phyloP scores from a whole-genome alignment of 768 basidiomycete species.

The Tubosaeta sp. region DNA sequence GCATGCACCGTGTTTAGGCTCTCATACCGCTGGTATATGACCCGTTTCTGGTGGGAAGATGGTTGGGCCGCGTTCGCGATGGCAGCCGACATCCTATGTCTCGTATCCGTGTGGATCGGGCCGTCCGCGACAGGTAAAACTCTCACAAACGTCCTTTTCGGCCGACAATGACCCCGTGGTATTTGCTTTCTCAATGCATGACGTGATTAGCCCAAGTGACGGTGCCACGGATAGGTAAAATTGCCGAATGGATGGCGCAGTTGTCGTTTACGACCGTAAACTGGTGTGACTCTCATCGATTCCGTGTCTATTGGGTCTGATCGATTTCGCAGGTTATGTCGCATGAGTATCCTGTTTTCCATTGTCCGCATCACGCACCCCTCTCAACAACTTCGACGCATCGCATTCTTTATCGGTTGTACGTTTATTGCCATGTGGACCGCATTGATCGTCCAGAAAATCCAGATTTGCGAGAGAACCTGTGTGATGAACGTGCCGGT shows the following conservation, averaged over 20 bases:
- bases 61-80: slow-evolving; percentile 22
- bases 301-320: neutral
- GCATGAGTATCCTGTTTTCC: slow-evolving; percentile 23
- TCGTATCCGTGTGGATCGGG: slow-evolving; percentile 9
- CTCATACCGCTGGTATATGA: slow-evolving; percentile 15
- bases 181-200: neutral
- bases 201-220: neutral
- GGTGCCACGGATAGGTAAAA: neutral
- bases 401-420: slow-evolving; percentile 3
- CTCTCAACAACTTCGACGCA: slow-evolving; percentile 1
- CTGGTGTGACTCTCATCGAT: slow-evolving; percentile 14
- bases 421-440: slow-evolving; percentile 25
- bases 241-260: slow-evolving; percentile 9
- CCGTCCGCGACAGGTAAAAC: slow-evolving; percentile 4
- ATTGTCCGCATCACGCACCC: slow-evolving; percentile 18
- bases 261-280: slow-evolving; percentile 15
- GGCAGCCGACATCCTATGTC: slow-evolving; percentile 10
- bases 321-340: slow-evolving; percentile 14
- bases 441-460: slow-evolving; percentile 14
- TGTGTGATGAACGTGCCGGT: slow-evolving; percentile 6
- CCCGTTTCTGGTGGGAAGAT: slow-evolving; percentile 31
- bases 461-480: slow-evolving; percentile 1
- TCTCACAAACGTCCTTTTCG: too few species aligned
- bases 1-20: slow-evolving; percentile 23
- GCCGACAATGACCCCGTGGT: neutral